These are phyloP conservation scores for Tetradesmus obliquus DNA, from an alignment of 139 green algal species.

Conservation along the genomic window DNA sequence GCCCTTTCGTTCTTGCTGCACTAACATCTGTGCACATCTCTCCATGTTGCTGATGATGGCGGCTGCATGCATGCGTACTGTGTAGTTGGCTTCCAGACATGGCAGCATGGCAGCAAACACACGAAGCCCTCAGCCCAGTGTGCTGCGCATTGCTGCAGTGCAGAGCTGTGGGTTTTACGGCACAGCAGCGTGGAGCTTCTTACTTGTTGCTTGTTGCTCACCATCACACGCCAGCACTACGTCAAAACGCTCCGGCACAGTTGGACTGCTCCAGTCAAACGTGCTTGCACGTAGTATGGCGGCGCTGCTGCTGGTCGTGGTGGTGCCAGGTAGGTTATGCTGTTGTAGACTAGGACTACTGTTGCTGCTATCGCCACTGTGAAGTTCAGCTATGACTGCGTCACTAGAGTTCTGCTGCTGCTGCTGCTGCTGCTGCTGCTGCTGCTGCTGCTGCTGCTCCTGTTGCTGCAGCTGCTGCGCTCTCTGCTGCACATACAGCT, in stretches of 20 bases:
- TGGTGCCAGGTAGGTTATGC: not conserved
- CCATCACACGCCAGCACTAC: slow-evolving; percentile 75
- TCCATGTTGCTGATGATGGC: not conserved
- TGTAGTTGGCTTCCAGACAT: no score
- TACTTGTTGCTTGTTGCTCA: not conserved
- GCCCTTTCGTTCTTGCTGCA: no score
- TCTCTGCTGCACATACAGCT: slow-evolving; percentile 34
- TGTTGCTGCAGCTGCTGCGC: slow-evolving; percentile 1
- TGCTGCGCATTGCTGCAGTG: not conserved
- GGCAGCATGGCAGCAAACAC: no score
- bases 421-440: not conserved
- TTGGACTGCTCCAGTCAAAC: slow-evolving; percentile 68
- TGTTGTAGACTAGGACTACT: not conserved
- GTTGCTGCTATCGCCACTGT: not conserved
- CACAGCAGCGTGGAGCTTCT: not conserved
- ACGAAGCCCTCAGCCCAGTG: not conserved
- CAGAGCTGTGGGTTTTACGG: no score
- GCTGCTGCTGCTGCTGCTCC: not conserved
- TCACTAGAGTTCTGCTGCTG: not conserved
- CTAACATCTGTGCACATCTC: no score
- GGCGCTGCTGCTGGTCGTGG: slow-evolving; percentile 3
- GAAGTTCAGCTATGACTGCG: no score
- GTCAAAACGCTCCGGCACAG: slow-evolving; percentile 58
- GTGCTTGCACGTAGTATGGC: slow-evolving; percentile 48
- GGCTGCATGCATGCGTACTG: not conserved